Conservation (phyloP, 1,284 basidiomycete species). For the Austroboletus novae-zelandiae region DNA sequence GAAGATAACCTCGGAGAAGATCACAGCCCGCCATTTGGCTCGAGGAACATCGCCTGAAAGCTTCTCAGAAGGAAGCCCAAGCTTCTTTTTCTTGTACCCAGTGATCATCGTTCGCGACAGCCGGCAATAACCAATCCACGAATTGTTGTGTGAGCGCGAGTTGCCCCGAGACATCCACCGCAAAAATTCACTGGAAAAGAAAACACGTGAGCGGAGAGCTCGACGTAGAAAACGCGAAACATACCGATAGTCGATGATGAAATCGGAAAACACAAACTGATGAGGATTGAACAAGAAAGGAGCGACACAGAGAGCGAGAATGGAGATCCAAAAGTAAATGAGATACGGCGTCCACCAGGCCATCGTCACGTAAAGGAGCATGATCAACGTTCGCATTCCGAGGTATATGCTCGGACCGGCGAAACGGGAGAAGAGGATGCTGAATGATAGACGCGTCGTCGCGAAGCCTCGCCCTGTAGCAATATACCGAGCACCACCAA, state of each 20-base stretch:
- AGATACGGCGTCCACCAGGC: constrained; percentile 92
- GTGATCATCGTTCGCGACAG: constrained; percentile 94
- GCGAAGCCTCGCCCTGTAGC: constrained; percentile 97
- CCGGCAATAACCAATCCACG: constrained; percentile 93
- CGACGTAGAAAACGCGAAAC: no score
- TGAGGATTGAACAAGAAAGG: constrained; percentile 98
- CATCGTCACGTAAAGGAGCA: constrained; percentile 88
- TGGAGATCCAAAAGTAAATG: constrained; percentile 98
- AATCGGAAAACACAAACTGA: constrained; percentile 93
- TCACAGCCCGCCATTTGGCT: constrained; percentile 82
- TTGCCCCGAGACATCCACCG: constrained; percentile 98
- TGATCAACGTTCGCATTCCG: constrained; percentile 88
- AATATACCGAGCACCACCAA: constrained; percentile 95
- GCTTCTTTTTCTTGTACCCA: constrained; percentile 97
- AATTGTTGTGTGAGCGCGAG: constrained; percentile 92
- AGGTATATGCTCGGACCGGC: constrained; percentile 98
- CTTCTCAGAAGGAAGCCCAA: constrained; percentile 95
- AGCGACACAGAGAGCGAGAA: constrained; percentile 87
- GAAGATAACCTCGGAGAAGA: constrained; percentile 84
- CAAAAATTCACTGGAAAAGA: constrained; percentile 69
- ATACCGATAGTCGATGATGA: constrained; percentile 87
- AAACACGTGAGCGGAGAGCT: no score
- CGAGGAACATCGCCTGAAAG: constrained; percentile 89
- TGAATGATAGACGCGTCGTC: constrained; percentile 91
- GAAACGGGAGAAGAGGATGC: constrained; percentile 94